Conservation (phyloP, 2,329 filamentous ascomycete species). For the Pseudophaeomoniella oleicola region DNA sequence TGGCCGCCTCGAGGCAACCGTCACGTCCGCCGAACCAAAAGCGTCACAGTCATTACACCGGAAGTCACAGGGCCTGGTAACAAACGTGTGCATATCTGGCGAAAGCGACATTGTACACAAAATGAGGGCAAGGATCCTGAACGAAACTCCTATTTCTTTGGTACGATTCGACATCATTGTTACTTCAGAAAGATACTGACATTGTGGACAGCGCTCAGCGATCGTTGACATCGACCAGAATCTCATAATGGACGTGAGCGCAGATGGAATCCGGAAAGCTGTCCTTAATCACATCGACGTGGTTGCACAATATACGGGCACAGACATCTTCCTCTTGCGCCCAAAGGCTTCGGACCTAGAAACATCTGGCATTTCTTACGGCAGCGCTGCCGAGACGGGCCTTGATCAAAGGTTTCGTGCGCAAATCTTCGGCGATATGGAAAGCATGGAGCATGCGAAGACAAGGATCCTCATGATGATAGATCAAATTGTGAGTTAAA, state of each 20-base stretch:
- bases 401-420: constrained; percentile 81
- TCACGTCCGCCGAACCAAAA: constrained; percentile 70
- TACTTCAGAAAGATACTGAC: constrained; percentile 8
- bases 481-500: constrained; percentile 62
- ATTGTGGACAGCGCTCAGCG: constrained; percentile 57
- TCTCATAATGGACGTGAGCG: constrained; percentile 64
- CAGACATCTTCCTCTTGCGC: constrained; percentile 90
- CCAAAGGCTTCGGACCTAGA: constrained; percentile 73
- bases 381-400: constrained; percentile 65
- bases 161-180: constrained; percentile 38
- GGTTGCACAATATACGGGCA: constrained; percentile 75
- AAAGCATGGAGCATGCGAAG: constrained; percentile 94
- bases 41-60: constrained; percentile 34
- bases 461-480: constrained; percentile 93
- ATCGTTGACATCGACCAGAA: constrained; percentile 87
- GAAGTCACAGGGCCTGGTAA: constrained; percentile 47
- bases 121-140: constrained; percentile 77
- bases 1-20: constrained; percentile 66
- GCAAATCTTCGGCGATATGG: constrained; percentile 86
- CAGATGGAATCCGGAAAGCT: constrained; percentile 53
- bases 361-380: constrained; percentile 48
- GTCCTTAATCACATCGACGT: constrained; percentile 77
- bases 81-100: constrained; percentile 83
- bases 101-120: constrained; percentile 77
- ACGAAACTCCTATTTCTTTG: constrained; percentile 81